Evolutionary conservation across 192 early-diverging fungal genomes (phyloP), one percentile per base, ranked within the genome.

Genomic region (Coemansia sp.): DNA sequence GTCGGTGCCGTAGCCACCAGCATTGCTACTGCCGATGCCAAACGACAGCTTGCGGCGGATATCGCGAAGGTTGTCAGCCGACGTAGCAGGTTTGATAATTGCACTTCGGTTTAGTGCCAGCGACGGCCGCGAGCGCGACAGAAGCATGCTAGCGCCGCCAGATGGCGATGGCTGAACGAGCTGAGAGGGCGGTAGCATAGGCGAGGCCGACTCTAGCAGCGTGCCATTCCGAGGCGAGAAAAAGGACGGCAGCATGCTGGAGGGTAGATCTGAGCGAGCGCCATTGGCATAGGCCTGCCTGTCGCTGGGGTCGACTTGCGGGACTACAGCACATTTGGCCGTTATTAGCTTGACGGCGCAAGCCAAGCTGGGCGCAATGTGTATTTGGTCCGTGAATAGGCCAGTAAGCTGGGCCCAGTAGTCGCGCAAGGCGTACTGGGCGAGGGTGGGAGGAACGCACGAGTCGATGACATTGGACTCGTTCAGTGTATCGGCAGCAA

Each of bases 381-480:
- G 55, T 14, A 75, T 67, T 64, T 75, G 72, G 26, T 80, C 72
- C 2, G 62, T 38, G 14, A 33, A 52, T 25, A 72, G 41, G 6
- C 77, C 77, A 6, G 64, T 68, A 33, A 75, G 38, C 66, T 80
- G 69, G 14, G 77, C 58, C 77, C 77, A 80, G 66, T 68, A 64
- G 41, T 80, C 77, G 41, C 77, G 77, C 47, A 75, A 63, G 9
- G 75, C 72, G 28, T 80, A 65, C 56, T 80, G 77, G 14, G 72
- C 65, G 39, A 80, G 69, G 16, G 53, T 66, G 4, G 72, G 69
- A 6, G 77, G 68, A 55, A 71, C 77, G 39, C 39, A 65, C n/a
- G 65, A 53, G 48, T 75, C 73, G 28, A 66, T 66, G 28, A 69
- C 69, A 21, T 75, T 68, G 9, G 72, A 64, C 60, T 72, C 72